These are phyloP conservation scores for Diaporthe longicolla DNA, from an alignment of 2,329 filamentous ascomycete genomes.

Conservation along the genomic window DNA sequence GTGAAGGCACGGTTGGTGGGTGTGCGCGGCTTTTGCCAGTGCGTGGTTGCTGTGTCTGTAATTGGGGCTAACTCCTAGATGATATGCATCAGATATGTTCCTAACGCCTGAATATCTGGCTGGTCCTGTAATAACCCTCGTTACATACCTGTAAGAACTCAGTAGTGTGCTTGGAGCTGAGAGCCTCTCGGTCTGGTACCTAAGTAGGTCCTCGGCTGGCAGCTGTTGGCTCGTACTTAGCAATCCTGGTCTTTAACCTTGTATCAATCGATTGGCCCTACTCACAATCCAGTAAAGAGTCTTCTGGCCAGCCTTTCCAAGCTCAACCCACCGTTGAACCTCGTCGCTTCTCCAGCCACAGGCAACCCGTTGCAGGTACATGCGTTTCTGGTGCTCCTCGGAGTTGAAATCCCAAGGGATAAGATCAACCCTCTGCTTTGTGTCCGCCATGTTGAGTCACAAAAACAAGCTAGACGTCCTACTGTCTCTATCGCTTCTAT, in stretches of 20 bases:
- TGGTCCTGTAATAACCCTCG: not conserved
- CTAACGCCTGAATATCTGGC: not conserved
- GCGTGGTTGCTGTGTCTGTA: conserved; percentile 52
- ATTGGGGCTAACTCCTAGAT: conserved; percentile 52
- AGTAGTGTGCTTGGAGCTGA: conserved; percentile 51
- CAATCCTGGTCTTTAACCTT: not conserved
- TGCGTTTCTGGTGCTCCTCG: conserved; percentile 55
- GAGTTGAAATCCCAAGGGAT: conserved; percentile 61
- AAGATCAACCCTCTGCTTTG: conserved; percentile 50
- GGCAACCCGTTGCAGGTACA: conserved; percentile 59
- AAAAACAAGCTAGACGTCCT: accelerated
- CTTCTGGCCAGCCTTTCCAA: conserved; percentile 53
- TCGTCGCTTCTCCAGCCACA: conserved; percentile 60
- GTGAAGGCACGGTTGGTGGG: conserved; percentile 51
- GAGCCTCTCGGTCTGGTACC: conserved; percentile 48
- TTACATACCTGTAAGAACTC: conserved; percentile 50
- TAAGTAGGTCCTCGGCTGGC: conserved; percentile 50
- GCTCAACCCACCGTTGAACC: conserved; percentile 54
- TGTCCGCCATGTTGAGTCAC: conserved; percentile 2
- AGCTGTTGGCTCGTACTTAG: conserved; percentile 45
- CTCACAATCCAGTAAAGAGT: conserved; percentile 59
- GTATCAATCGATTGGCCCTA: not conserved
- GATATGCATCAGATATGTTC: conserved; percentile 27
- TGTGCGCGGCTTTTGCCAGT: conserved; percentile 48
- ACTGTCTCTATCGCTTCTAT: not conserved